Conservation (phyloP, 1,284 basidiomycete species). For the Marasmius oreades region DNA sequence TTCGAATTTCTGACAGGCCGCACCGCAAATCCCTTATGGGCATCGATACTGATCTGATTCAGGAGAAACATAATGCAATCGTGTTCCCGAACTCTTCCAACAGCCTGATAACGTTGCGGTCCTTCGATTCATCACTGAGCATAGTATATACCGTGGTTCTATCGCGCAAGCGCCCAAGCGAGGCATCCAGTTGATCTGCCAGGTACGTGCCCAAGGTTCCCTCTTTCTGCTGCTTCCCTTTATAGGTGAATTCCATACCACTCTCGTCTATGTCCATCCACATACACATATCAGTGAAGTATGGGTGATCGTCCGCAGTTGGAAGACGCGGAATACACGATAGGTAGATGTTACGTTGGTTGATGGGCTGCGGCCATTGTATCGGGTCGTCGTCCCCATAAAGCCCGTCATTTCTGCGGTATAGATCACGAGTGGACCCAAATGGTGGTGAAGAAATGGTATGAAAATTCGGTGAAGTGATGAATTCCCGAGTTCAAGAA, state of each 20-base stretch:
- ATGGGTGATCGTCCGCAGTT: not conserved
- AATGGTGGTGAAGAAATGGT: conserved; percentile 1
- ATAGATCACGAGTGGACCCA: conserved; percentile 8
- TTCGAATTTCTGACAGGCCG: conserved; percentile 1
- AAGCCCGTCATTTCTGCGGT: not conserved
- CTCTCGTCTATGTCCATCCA: not conserved
- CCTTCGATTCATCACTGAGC: not conserved
- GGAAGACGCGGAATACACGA: not conserved
- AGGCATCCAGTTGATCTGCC: not conserved
- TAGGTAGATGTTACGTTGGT: not conserved
- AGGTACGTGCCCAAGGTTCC: not conserved
- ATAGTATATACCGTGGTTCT: not conserved
- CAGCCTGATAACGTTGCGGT: not conserved
- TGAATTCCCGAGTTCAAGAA: no score
- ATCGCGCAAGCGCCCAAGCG: not conserved
- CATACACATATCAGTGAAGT: not conserved
- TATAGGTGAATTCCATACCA: not conserved
- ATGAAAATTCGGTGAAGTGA: conserved; percentile 5
- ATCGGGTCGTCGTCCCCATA: conserved; percentile 8
- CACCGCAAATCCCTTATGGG: not conserved
- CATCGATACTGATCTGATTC: not conserved
- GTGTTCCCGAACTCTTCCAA: not conserved
- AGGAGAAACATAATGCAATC: not conserved
- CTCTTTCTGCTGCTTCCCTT: not conserved
- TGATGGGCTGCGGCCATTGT: conserved; percentile 5